A percentile compares a stretch with the other conserved stretches of the same genome.
phyloP scores from a whole-genome alignment of 495 filamentous ascomycete genomes.

The Polyplosphaeria fusca region DNA sequence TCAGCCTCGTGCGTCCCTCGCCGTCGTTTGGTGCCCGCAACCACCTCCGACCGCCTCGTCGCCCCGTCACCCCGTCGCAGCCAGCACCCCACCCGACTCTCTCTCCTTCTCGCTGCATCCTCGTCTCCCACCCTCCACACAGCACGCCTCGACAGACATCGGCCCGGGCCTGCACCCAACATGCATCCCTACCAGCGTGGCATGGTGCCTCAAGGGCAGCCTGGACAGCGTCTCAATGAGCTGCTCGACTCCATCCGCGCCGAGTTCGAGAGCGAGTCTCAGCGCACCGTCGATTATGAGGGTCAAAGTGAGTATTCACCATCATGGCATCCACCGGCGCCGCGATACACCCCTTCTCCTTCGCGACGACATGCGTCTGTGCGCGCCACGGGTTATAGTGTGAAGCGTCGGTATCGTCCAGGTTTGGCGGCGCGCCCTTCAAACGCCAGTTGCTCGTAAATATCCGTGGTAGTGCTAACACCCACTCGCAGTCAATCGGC shows the following conservation, averaged over 20 bases:
- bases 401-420: too few species aligned
- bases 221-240: slow-evolving; percentile 74
- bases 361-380: too few species aligned
- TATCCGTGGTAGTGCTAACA: slow-evolving; percentile 4
- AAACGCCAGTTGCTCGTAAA: neutral
- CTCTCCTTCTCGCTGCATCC: slow-evolving; percentile 1
- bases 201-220: slow-evolving; percentile 55
- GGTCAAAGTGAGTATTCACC: slow-evolving; percentile 71
- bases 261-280: slow-evolving; percentile 83
- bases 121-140: slow-evolving; percentile 10
- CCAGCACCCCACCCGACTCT: too few species aligned
- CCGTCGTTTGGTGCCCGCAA: slow-evolving; percentile 9
- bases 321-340: too few species aligned
- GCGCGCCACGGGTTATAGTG: too few species aligned
- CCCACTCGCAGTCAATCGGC: slow-evolving; percentile 63
- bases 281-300: slow-evolving; percentile 76
- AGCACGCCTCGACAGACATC: neutral
- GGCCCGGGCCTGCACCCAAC: slow-evolving; percentile 39
- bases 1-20: slow-evolving; percentile 24
- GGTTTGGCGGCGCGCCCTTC: neutral
- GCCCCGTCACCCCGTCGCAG: too few species aligned
- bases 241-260: slow-evolving; percentile 82
- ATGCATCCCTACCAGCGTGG: slow-evolving; percentile 82
- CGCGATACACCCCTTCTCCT: too few species aligned
- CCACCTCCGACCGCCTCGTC: neutral